Evolutionary conservation across 176 grass and related monocot species (phyloP).

Genomic region (Phoenix dactylifera): DNA sequence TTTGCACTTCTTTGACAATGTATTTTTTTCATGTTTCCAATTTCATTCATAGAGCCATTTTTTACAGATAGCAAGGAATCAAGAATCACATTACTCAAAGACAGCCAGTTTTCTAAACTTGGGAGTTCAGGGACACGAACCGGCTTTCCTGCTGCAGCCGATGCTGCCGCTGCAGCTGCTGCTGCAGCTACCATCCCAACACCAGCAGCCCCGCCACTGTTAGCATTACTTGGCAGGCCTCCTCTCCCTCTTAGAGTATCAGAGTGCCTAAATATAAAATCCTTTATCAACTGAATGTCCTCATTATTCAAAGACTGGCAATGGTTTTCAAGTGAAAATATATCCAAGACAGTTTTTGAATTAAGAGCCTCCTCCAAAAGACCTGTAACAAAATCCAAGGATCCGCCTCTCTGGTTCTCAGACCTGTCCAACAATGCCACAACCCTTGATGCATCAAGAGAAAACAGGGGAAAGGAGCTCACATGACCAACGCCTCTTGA

Average conservation of each 20-base stretch:
- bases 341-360: slow-evolving; percentile 46
- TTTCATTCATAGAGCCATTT: slow-evolving; percentile 17
- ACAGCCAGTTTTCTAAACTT: slow-evolving; percentile 67
- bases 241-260: slow-evolving; percentile 70
- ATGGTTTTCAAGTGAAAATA: slow-evolving; percentile 58
- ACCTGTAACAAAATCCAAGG: slow-evolving; percentile 48
- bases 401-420: slow-evolving; percentile 45
- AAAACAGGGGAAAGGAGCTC: slow-evolving; percentile 59
- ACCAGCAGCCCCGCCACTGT: slow-evolving; percentile 52
- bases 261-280: slow-evolving; percentile 75
- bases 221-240: slow-evolving; percentile 51
- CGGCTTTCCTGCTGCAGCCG: slow-evolving; percentile 61
- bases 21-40: slow-evolving; percentile 18
- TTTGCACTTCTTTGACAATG: slow-evolving; percentile 13
- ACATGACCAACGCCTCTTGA: slow-evolving; percentile 42
- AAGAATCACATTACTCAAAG: slow-evolving; percentile 53
- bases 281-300: slow-evolving; percentile 76
- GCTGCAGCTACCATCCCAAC: slow-evolving; percentile 77
- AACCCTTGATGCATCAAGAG: slow-evolving; percentile 66
- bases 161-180: slow-evolving; percentile 70
- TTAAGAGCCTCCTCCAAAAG: slow-evolving; percentile 48
- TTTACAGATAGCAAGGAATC: slow-evolving; percentile 36
- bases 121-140: slow-evolving; percentile 58
- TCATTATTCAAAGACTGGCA: slow-evolving; percentile 44
- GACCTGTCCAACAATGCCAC: slow-evolving; percentile 42